Base-by-base conservation (phyloP, 2,329 filamentous ascomycete species). In the Alternaria gaisen region DNA sequence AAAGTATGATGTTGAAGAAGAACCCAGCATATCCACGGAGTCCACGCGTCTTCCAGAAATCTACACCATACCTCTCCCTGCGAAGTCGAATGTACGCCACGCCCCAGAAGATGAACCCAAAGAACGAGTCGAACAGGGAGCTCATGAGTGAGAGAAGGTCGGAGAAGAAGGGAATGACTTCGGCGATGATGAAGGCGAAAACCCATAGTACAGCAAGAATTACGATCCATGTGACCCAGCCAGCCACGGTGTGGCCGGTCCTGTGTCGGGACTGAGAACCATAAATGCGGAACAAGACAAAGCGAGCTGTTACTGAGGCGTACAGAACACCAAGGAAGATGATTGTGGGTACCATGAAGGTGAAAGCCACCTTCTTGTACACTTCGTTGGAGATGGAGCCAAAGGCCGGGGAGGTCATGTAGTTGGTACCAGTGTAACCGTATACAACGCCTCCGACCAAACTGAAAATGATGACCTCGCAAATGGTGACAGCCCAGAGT, bases 71-170 rank as follows among this genome's bases (percentile, higher is more conserved):
- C 64, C 92, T 90, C 1, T 86, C 90, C 20, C 81, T 81, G 48
- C 91, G 85, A 90, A 94, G 92, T 57, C 90, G 86, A 72, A 93
- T 86, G 74, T 92, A 94, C 0, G 91, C 91, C 1, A 92, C 86
- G 12, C 90, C 91, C 91, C 91, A 97, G 83, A 97, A 97, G 74
- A 97, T 97, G 83, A 97, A 97, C 24, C 94, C 94, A 72, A 94
- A 94, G 84, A 93, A 94, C 55, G 91, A 94, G 80, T 97, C 93
- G 74, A 97, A 97, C 1, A 97, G 86, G 4, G 92, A 92, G n/a
- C 89, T 91, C 90, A 93, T 91, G 63, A 93, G 83, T 5, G 88
- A 89, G n/a, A 86, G 79, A 66, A 86, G 82, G 62, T 93, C 93
- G 9, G 89, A 90, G 82, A 97, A 97, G 85, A 97, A 97, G 0